Evolutionary conservation across 1,139 yeast genomes (phyloP).

Genomic region (Geotrichum aggregatum): DNA sequence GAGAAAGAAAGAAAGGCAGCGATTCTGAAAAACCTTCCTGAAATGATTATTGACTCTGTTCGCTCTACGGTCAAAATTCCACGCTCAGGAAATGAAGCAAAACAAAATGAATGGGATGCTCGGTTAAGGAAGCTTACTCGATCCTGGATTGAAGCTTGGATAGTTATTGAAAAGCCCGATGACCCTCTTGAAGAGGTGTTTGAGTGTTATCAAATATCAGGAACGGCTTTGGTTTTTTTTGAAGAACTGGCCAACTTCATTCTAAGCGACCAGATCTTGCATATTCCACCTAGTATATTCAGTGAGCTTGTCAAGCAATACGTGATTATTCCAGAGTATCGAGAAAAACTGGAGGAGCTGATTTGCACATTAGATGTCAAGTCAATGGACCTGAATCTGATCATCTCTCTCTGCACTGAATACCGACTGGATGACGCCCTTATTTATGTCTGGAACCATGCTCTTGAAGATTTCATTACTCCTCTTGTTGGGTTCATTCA

Average conservation of each 20-base stretch:
- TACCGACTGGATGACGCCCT: constrained; percentile 55
- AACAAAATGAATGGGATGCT: constrained; percentile 3
- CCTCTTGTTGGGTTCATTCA: constrained; percentile 59
- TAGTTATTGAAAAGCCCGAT: constrained; percentile 40
- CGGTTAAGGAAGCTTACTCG: constrained; percentile 33
- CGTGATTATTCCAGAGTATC: constrained; percentile 39
- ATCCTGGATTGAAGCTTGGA: constrained; percentile 42
- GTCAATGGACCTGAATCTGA: constrained; percentile 66
- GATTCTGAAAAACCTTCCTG: constrained; percentile 53
- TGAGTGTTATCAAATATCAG: constrained; percentile 28
- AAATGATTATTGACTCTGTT: constrained; percentile 52
- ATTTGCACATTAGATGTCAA: constrained; percentile 60
- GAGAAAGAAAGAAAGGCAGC: constrained; percentile 44
- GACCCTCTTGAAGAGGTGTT: constrained; percentile 44
- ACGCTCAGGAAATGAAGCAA: not conserved
- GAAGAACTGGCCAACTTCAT: constrained; percentile 50
- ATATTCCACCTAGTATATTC: constrained; percentile 59
- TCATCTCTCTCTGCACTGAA: constrained; percentile 54
- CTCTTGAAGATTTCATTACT: constrained; percentile 60
- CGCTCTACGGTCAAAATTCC: constrained; percentile 38
- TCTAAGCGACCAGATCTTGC: constrained; percentile 43
- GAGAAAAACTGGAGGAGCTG: constrained; percentile 56
- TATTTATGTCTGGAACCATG: constrained; percentile 62
- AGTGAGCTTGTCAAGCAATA: constrained; percentile 54
- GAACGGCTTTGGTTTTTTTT: constrained; percentile 45